phyloP scores from a whole-genome alignment of 257 asterid species.

The Ehretia macrophylla region DNA sequence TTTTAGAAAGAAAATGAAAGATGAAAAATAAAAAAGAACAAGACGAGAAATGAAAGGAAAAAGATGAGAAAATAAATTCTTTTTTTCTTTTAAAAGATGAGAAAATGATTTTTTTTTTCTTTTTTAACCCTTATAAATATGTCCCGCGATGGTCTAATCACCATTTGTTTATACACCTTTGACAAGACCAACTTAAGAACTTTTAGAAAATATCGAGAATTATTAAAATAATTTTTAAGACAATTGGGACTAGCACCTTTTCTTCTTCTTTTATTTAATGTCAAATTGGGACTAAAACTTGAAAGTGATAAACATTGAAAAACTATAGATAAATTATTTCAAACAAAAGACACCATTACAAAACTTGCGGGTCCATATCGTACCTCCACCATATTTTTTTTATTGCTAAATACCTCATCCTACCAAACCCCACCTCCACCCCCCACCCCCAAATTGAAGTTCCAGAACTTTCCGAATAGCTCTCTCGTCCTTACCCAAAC shows the following conservation, averaged over 20 bases:
- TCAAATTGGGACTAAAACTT: neutral
- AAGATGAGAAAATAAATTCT: too few species aligned
- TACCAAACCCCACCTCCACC: slow-evolving; percentile 9
- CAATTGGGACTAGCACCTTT: neutral
- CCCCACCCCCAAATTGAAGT: slow-evolving; percentile 12
- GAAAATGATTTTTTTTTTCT: too few species aligned
- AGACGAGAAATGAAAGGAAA: too few species aligned
- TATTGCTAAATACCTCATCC: neutral
- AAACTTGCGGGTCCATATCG: neutral
- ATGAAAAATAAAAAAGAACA: too few species aligned
- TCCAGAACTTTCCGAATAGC: slow-evolving; percentile 43
- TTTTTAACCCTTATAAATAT: too few species aligned
- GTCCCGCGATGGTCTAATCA: too few species aligned
- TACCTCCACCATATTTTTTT: neutral
- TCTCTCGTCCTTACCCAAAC: slow-evolving; percentile 1
- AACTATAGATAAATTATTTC: too few species aligned
- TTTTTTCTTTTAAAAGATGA: too few species aligned
- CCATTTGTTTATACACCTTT: too few species aligned
- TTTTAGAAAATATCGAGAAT: neutral
- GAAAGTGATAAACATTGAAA: neutral
- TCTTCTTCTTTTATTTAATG: too few species aligned
- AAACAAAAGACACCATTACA: neutral
- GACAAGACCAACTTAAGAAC: neutral
- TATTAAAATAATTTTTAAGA: neutral
- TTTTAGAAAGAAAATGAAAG: too few species aligned